A percentile compares a stretch with the other conserved stretches of the same genome.
Evolutionary conservation across 2,329 filamentous ascomycete genomes (phyloP).

Genomic region (Penicillium sp.): DNA sequence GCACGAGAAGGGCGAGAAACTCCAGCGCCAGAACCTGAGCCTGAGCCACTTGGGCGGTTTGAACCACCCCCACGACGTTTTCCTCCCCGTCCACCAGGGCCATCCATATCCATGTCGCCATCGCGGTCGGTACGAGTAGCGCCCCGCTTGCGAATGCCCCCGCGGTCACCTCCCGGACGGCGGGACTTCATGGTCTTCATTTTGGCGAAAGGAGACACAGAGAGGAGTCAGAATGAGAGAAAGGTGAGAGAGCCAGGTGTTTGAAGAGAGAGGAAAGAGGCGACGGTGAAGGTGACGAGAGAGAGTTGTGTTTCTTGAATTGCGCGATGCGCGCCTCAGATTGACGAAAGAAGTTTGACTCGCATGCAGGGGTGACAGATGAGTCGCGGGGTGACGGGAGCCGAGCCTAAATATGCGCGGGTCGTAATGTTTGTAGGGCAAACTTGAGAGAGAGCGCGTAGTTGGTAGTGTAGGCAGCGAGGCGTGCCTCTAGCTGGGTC

Average conservation of each 20-base stretch:
- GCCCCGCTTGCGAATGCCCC: conserved; percentile 49
- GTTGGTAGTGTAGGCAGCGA: conserved; percentile 10
- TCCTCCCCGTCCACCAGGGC: conserved; percentile 32
- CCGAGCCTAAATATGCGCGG: too few relatives aligned
- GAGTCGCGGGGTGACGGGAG: background rate
- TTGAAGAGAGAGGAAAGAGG: background rate
- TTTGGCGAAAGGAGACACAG: conserved; percentile 10
- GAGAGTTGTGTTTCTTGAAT: conserved; percentile 1
- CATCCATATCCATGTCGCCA: conserved; percentile 58
- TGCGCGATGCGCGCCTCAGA: conserved; percentile 27
- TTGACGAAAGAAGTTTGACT: conserved; percentile 9
- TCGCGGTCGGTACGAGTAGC: conserved; percentile 50
- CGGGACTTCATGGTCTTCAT: conserved; percentile 31
- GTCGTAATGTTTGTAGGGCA: background rate
- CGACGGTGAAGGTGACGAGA: background rate
- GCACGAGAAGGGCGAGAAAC: background rate
- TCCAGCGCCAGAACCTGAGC: background rate
- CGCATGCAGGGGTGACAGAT: conserved; percentile 16
- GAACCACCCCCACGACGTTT: conserved; percentile 31
- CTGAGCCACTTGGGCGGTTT: conserved; percentile 15
- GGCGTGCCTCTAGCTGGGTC: conserved; percentile 2
- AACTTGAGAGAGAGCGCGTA: background rate
- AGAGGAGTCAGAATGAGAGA: background rate
- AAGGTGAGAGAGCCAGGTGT: background rate
- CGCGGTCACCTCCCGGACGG: conserved; percentile 35